Evolutionary conservation across 768 basidiomycete genomes (phyloP), one percentile per base, ranked within the genome.

Genomic region (Podaxis pistillaris): DNA sequence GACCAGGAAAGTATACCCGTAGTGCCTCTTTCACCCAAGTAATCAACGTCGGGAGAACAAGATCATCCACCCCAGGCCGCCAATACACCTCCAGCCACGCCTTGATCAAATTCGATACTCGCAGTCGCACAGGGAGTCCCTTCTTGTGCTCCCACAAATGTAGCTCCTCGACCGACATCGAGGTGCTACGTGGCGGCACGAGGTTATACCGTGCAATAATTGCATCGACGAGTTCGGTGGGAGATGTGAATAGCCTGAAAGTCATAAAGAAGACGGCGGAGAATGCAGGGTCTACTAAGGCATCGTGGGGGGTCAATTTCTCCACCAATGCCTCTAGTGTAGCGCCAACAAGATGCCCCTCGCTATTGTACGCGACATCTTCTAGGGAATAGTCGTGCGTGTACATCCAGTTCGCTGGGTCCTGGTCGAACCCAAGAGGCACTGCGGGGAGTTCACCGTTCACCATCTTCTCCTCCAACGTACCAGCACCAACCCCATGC

Each of bases 251-350:
- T 60, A 98, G 76, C 33, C 96, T 87, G 81, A 98, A 99, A 0
- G 96, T 98, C 68, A 96, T 81, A 81, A 96, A 96, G 79, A 99
- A 98, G 33, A 95, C 90, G 4, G 89, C 85, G 13, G 89, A 84
- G 73, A 98, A 96, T 0, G 88, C 86, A 17, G 91, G 80, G 69
- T 98, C 96, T 59, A 94, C 93, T 49, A 95, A 84, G 62, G 87
- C 88, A 70, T 94, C 94, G 70, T 97, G 93, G 4, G 96, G 94
- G 19, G 96, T 96, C 89, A 98, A 91, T 77, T 94, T 95, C 77
- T 96, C 95, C n/a, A 98, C 90, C 47, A 99, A 79, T 1, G 89
- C 95, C 17, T 83, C 82, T 64, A 99, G 79, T 3, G 94, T 94
- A 1, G 94, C 97, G 24, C 94, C 96, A 9, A 95, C 90, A 19